Percentiles rank a stretch among this genome's conserved stretches.
Evolutionary conservation across 306 rosid species (phyloP).

Genomic region (Pterocarpus santalinus): DNA sequence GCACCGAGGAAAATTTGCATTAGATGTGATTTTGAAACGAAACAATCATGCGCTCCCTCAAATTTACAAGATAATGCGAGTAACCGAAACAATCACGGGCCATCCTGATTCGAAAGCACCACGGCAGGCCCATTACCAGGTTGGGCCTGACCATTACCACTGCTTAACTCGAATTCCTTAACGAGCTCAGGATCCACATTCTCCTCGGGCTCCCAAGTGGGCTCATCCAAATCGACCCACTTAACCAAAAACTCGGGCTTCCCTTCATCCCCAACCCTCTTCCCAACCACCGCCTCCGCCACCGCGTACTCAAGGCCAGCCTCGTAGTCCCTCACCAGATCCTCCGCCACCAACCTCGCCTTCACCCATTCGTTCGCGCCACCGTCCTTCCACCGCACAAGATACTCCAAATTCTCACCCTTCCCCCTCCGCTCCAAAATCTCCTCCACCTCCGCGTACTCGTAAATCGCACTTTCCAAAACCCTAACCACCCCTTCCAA

Average conservation of each 20-base stretch:
- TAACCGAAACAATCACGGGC: constrained; percentile 20
- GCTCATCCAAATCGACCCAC: constrained; percentile 84
- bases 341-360: constrained; percentile 70
- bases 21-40: not conserved
- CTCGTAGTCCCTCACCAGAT: constrained; percentile 75
- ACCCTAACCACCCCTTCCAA: constrained; percentile 62
- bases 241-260: constrained; percentile 71
- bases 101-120: constrained; percentile 6
- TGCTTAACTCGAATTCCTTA: constrained; percentile 50
- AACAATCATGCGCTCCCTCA: not conserved
- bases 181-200: constrained; percentile 80
- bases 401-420: constrained; percentile 71
- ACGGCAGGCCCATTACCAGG: constrained; percentile 34
- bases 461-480: constrained; percentile 72
- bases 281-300: constrained; percentile 78
- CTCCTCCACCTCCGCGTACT: constrained; percentile 83
- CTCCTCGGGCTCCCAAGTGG: constrained; percentile 91
- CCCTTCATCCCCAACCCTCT: constrained; percentile 77
- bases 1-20: not conserved
- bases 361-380: constrained; percentile 84
- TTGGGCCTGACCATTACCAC: constrained; percentile 28
- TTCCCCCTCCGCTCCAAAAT: constrained; percentile 81
- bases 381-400: constrained; percentile 89
- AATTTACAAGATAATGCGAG: not conserved
- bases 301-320: constrained; percentile 89